Conservation (phyloP, 139 green algal species). For the Chlorella sp. region DNA sequence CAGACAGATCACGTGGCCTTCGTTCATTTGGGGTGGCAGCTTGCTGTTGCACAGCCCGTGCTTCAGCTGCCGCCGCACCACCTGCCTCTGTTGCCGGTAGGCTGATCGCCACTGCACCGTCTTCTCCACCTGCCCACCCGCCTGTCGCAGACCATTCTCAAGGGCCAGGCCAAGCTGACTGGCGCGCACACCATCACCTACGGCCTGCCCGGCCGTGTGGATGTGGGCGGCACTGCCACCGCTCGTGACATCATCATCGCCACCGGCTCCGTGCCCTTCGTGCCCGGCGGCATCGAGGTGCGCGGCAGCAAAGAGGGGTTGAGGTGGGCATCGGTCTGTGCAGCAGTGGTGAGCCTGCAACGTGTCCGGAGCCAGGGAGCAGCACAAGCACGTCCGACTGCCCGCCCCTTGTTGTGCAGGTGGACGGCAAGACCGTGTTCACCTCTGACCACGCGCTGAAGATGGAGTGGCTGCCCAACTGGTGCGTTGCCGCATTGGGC, state of each 20-base stretch:
- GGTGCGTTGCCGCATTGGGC: constrained; percentile 31
- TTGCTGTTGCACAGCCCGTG: no score
- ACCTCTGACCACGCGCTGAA: constrained; percentile 98
- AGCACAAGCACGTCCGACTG: constrained; percentile 81
- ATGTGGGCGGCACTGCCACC: constrained; percentile 91
- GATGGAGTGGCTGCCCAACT: constrained; percentile 98
- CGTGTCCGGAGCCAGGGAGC: no score
- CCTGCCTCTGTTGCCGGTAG: no score
- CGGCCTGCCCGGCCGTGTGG: constrained; percentile 87
- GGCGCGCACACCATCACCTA: constrained; percentile 90
- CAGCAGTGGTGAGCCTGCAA: no score
- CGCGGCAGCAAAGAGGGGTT: no score
- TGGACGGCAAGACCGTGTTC: constrained; percentile 99
- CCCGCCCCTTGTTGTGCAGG: constrained; percentile 97
- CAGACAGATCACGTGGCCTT: no score
- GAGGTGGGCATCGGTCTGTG: no score
- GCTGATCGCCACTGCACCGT: no score
- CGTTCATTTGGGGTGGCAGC: no score
- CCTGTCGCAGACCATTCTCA: constrained; percentile 87
- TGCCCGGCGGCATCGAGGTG: constrained; percentile 96
- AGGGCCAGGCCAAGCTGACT: constrained; percentile 86
- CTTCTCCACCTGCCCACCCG: no score
- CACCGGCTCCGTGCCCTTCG: constrained; percentile 97
- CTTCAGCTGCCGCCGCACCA: no score
- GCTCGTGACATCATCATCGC: constrained; percentile 97